Percentiles rank a stretch among this genome's conserved stretches.
phyloP scores from a whole-genome alignment of 345 rosid species.

The Triadica sebifera region DNA sequence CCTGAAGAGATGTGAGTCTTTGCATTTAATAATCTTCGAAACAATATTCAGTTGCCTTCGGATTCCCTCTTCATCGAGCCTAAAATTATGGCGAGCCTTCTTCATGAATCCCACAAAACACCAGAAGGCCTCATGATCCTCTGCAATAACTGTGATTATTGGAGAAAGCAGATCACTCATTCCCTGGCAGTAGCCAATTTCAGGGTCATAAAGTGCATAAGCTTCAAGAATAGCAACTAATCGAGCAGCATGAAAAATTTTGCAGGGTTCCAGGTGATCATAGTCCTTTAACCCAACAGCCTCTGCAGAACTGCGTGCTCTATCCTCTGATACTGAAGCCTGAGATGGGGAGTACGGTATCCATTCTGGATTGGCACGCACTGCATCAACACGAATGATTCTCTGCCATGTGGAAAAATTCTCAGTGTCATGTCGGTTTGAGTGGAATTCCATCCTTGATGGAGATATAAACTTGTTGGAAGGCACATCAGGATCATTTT shows the following conservation, averaged over 20 bases:
- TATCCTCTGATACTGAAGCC: constrained; percentile 55
- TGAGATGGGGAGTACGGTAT: constrained; percentile 50
- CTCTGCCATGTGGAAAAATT: constrained; percentile 87
- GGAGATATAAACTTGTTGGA: constrained; percentile 37
- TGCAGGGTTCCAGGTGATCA: constrained; percentile 66
- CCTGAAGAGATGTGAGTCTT: constrained; percentile 83
- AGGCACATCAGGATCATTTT: constrained; percentile 32
- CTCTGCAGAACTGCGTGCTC: constrained; percentile 64
- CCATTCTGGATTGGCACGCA: constrained; percentile 95
- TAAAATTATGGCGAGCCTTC: constrained; percentile 92
- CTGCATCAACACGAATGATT: constrained; percentile 93
- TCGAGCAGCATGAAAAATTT: constrained; percentile 90
- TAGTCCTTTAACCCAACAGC: constrained; percentile 80
- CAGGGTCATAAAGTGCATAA: constrained; percentile 80
- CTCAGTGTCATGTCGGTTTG: constrained; percentile 41
- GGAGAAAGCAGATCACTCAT: constrained; percentile 98
- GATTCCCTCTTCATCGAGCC: constrained; percentile 91
- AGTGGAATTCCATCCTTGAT: constrained; percentile 31
- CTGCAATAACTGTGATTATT: constrained; percentile 63
- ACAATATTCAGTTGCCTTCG: constrained; percentile 77
- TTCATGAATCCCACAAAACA: constrained; percentile 94
- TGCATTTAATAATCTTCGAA: constrained; percentile 79
- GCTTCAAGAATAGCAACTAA: constrained; percentile 94
- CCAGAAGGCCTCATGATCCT: constrained; percentile 95
- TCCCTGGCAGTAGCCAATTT: constrained; percentile 98